Evolutionary conservation across 345 rosid species (phyloP).

Genomic region (Melaleuca quinquenervia): DNA sequence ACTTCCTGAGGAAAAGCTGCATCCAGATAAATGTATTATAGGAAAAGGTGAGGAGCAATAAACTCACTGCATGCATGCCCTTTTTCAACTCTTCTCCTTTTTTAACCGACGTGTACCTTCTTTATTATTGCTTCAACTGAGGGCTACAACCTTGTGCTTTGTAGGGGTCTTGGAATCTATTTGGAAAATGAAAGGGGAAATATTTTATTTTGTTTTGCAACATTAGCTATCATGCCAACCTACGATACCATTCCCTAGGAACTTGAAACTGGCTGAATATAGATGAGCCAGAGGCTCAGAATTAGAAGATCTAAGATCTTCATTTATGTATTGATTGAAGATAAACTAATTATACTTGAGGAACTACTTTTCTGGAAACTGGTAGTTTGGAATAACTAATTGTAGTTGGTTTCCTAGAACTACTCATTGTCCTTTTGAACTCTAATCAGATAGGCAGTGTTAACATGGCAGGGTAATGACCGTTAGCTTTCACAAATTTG

Average conservation of each 20-base stretch:
- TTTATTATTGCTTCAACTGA: not conserved
- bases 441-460: slow-evolving; percentile 1
- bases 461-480: slow-evolving; percentile 86
- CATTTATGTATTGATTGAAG: not conserved
- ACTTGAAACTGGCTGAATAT: not conserved
- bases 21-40: not conserved
- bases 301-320: not conserved
- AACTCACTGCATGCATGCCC: not conserved
- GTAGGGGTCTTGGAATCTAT: not conserved
- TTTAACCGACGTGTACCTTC: not conserved
- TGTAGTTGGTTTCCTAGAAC: not conserved
- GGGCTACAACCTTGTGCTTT: not conserved
- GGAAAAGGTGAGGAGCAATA: not conserved
- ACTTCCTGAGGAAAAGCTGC: not conserved
- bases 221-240: not conserved
- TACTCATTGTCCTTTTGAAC: not conserved
- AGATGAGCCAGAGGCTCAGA: not conserved
- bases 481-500: slow-evolving; percentile 94
- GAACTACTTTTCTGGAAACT: not conserved
- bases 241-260: not conserved
- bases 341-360: not conserved
- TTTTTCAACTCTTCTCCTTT: not conserved
- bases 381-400: not conserved
- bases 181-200: not conserved
- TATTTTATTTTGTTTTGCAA: not conserved